These are phyloP conservation scores for Annulohypoxylon bovei DNA, from an alignment of 495 filamentous ascomycete species.

Conservation along the genomic window DNA sequence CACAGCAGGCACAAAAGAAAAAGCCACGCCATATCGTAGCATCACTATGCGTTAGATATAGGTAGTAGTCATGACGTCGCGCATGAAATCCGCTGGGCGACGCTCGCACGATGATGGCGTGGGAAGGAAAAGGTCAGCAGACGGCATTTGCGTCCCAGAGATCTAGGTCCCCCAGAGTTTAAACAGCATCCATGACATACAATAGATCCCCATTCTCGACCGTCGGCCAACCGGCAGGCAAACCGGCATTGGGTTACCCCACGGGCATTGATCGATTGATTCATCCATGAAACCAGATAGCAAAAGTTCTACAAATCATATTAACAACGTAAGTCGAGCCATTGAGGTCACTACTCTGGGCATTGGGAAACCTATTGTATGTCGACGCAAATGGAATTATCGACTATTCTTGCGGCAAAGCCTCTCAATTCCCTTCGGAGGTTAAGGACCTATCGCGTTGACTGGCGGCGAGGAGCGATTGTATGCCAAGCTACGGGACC, in stretches of 20 bases:
- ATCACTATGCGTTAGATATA: slow-evolving; percentile 17
- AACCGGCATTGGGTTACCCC: slow-evolving; percentile 15
- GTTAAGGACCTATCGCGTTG: not conserved
- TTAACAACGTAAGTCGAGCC: not conserved
- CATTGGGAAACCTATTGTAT: not conserved
- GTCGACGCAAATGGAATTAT: not conserved
- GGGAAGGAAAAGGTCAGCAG: slow-evolving; percentile 24
- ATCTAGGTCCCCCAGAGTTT: slow-evolving; percentile 22
- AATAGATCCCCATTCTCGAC: not conserved
- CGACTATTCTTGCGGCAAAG: not conserved
- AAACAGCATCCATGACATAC: slow-evolving; percentile 8
- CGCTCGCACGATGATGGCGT: slow-evolving; percentile 32
- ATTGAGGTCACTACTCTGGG: not conserved
- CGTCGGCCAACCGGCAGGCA: not conserved
- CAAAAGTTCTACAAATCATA: not conserved
- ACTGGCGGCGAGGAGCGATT: not conserved
- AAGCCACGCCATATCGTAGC: slow-evolving; percentile 17
- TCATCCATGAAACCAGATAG: slow-evolving; percentile 26
- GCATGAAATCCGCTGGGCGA: slow-evolving; percentile 6
- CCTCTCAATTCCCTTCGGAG: not conserved
- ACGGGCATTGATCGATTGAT: slow-evolving; percentile 24
- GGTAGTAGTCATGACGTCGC: slow-evolving; percentile 29
- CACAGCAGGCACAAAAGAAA: slow-evolving; percentile 11
- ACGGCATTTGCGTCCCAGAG: slow-evolving; percentile 14
- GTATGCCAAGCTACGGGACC: slow-evolving; percentile 1